Evolutionary conservation across 257 asterid species (phyloP), one percentile per base, ranked within the genome.

Genomic region (Leptodermis oblonga): DNA sequence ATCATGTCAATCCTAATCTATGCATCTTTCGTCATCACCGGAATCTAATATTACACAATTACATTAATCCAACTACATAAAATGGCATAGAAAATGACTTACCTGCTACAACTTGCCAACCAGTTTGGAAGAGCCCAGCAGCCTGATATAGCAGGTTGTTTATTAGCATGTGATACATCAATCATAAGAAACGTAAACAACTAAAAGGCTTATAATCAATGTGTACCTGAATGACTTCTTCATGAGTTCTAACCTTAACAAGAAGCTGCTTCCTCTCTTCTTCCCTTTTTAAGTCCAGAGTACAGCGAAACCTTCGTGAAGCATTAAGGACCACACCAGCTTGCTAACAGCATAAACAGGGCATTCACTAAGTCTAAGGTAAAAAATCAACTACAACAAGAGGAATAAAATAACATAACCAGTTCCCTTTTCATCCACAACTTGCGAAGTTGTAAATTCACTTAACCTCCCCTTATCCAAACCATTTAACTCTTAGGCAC

Each of bases 261-360:
- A 87, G 74, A 77, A 86, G 28, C 62, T 83, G 86, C 80, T 84
- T 90, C 88, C 85, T 82, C 84, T 92, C 98, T 73, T 92, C 97
- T 77, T 92, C 96, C 77, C 79, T 92, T 82, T 90, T 92, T 82
- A 92, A 81, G 78, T 92, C 96, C 87, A 92, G 73, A 0, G 98
- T 92, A 81, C 87, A 92, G 23, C 98, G 95, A 78, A 92, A 92
- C 75, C 98, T 79, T 56, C 98, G 88, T 39, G 98, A 88, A 41
- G 98, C 98, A 86, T 92, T 92, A 60, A 90, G 75, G 49, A 92
- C 98, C 55, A 92, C 90, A 0, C 97, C 97, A 74, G 98, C 98
- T 92, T 92, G 95, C 98, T 92, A 83, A 64, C 74, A 31, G 71
- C 54, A 76, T 48, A 56, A n/a, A 74, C 58, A n/a, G n/a, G 25